Conservation (phyloP, 352 stramenopile species). For the Pythium phragmiticola region DNA sequence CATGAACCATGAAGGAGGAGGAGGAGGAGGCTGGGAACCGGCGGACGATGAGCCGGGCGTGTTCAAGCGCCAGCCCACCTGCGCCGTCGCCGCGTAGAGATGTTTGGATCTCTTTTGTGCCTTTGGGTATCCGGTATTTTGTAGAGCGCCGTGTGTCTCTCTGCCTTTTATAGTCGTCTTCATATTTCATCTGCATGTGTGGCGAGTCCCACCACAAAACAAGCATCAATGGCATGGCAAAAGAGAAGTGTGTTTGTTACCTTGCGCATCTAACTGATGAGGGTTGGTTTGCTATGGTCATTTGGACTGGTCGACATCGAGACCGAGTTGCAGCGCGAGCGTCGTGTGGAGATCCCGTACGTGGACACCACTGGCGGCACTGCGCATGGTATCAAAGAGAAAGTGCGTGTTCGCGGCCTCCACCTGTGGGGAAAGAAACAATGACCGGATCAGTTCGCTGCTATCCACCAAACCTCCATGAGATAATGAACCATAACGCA, state of each 20-base stretch:
- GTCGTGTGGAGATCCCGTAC: conserved; percentile 67
- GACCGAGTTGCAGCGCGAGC: conserved; percentile 46
- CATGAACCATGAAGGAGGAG: conserved; percentile 28
- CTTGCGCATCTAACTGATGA: background rate
- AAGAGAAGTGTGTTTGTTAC: background rate
- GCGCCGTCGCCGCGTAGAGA: conserved; percentile 56
- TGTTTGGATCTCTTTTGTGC: background rate
- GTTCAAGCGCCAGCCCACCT: conserved; percentile 61
- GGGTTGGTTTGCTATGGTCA: background rate
- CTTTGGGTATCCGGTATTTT: background rate
- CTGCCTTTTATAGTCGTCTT: background rate
- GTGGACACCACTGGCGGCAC: conserved; percentile 55
- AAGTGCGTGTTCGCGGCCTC: conserved; percentile 66
- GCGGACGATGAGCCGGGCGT: conserved; percentile 64
- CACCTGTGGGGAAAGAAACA: conserved; percentile 35
- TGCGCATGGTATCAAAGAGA: conserved; percentile 45
- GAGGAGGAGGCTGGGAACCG: conserved; percentile 67
- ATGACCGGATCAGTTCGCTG: conserved; percentile 1
- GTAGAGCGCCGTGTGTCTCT: conserved; percentile 13
- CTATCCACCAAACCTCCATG: conserved; percentile 7
- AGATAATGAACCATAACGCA: conserved; percentile 22
- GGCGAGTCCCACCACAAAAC: background rate
- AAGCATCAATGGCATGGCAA: background rate
- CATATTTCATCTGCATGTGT: background rate
- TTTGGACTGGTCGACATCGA: conserved; percentile 15